Percentiles rank a stretch among this genome's conserved stretches.
Evolutionary conservation across 306 rosid genomes (phyloP).

Genomic region (Cucurbita maxima): DNA sequence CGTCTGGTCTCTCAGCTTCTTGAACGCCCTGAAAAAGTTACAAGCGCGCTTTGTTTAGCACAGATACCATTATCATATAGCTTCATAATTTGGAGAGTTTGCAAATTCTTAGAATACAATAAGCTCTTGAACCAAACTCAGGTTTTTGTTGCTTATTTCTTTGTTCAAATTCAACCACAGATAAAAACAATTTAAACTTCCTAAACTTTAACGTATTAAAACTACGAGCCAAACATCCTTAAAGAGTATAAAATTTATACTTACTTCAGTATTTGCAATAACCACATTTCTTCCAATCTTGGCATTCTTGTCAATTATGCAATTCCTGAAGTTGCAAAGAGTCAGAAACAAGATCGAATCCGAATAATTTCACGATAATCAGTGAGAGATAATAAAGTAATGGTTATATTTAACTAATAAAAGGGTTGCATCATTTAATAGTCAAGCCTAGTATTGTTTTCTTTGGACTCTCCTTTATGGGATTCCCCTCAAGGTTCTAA

Average conservation of each 20-base stretch:
- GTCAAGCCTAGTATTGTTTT: too few relatives aligned
- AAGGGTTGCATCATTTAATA: background rate
- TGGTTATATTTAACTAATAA: background rate
- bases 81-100: background rate
- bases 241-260: slow-evolving; percentile 5
- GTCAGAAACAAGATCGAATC: slow-evolving; percentile 9
- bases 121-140: background rate
- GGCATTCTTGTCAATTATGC: slow-evolving; percentile 96
- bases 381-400: background rate
- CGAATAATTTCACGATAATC: background rate
- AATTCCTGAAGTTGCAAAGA: slow-evolving; percentile 36
- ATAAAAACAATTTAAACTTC: background rate
- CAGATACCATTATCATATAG: background rate
- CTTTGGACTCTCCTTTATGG: too few relatives aligned
- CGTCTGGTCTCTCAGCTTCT: slow-evolving; percentile 63
- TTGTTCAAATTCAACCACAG: background rate
- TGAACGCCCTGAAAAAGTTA: slow-evolving; percentile 51
- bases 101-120: background rate
- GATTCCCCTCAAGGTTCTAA: too few relatives aligned
- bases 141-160: background rate
- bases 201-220: background rate
- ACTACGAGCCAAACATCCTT: background rate
- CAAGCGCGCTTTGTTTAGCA: background rate
- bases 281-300: slow-evolving; percentile 75
- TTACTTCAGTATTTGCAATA: slow-evolving; percentile 61